phyloP scores from a whole-genome alignment of 1,284 basidiomycete species.

The Leccinum fallax region DNA sequence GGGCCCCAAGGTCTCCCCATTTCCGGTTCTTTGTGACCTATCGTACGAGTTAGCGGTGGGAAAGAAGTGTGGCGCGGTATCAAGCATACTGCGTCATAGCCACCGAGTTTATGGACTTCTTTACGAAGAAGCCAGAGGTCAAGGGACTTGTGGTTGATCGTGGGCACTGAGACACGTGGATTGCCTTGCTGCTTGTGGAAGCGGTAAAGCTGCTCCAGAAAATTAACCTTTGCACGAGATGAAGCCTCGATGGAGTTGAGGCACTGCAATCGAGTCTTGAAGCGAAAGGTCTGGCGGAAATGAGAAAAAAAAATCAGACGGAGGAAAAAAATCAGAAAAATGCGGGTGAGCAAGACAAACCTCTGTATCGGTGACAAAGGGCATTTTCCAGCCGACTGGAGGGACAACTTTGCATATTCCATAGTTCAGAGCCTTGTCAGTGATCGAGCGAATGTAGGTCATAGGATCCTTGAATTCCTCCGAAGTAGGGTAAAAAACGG shows the following conservation, averaged over 20 bases:
- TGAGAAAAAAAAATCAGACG: constrained; percentile 31
- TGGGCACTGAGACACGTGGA: constrained; percentile 84
- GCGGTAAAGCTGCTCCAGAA: constrained; percentile 94
- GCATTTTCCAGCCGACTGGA: constrained; percentile 93
- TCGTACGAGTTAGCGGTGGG: constrained; percentile 25
- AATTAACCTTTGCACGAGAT: constrained; percentile 95
- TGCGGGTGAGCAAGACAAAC: constrained; percentile 44
- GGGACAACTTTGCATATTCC: constrained; percentile 98
- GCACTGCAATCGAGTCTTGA: constrained; percentile 93
- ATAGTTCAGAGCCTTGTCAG: constrained; percentile 72
- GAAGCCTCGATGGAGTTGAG: constrained; percentile 98
- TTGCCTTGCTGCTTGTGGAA: constrained; percentile 91
- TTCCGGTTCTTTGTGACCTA: constrained; percentile 80
- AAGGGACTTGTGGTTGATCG: constrained; percentile 88
- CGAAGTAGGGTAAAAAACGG: constrained; percentile 82
- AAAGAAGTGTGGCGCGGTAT: constrained; percentile 22
- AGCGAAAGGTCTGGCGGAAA: constrained; percentile 75
- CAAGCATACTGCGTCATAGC: constrained; percentile 75
- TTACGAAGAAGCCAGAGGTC: constrained; percentile 94
- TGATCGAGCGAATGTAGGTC: constrained; percentile 88
- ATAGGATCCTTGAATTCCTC: constrained; percentile 97
- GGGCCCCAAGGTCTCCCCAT: constrained; percentile 84
- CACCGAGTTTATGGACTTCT: constrained; percentile 88
- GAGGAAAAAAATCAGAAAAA: constrained; percentile 32
- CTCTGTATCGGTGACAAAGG: constrained; percentile 95